Evolutionary conservation across 1,139 yeast genomes (phyloP).

Genomic region (Blastobotrys niveus): DNA sequence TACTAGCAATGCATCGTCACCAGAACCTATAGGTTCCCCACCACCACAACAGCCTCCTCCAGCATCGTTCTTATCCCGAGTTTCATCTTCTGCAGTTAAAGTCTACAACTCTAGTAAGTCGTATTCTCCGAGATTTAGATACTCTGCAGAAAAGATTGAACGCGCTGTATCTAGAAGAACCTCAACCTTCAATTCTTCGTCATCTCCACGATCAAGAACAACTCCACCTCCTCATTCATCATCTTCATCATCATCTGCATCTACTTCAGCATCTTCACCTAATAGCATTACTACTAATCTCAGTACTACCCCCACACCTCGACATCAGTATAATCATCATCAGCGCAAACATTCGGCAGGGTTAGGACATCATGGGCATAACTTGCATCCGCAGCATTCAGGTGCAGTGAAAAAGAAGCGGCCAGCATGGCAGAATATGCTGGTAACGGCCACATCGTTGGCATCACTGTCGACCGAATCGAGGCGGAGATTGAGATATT

Average conservation of each 20-base stretch:
- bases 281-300: not conserved
- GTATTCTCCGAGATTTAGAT: constrained; percentile 52
- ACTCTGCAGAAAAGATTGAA: constrained; percentile 64
- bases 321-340: constrained; percentile 8
- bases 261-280: not conserved
- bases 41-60: constrained; percentile 1
- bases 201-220: too few relatives aligned
- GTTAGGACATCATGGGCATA: not conserved
- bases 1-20: constrained; percentile 12
- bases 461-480: constrained; percentile 56
- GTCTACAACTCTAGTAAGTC: constrained; percentile 55
- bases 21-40: constrained; percentile 5
- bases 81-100: constrained; percentile 51
- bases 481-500: constrained; percentile 62
- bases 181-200: not conserved
- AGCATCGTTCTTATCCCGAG: constrained; percentile 18
- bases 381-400: not conserved
- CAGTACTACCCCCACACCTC: not conserved
- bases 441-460: constrained; percentile 41
- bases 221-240: constrained; percentile 26
- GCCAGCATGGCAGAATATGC: constrained; percentile 34
- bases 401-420: constrained; percentile 12
- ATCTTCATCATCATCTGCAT: too few relatives aligned
- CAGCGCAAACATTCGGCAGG: constrained; percentile 1
- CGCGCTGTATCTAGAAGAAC: constrained; percentile 47